Base-by-base conservation (phyloP, 176 grass and related monocot genomes). In the Juncus inflexus region DNA sequence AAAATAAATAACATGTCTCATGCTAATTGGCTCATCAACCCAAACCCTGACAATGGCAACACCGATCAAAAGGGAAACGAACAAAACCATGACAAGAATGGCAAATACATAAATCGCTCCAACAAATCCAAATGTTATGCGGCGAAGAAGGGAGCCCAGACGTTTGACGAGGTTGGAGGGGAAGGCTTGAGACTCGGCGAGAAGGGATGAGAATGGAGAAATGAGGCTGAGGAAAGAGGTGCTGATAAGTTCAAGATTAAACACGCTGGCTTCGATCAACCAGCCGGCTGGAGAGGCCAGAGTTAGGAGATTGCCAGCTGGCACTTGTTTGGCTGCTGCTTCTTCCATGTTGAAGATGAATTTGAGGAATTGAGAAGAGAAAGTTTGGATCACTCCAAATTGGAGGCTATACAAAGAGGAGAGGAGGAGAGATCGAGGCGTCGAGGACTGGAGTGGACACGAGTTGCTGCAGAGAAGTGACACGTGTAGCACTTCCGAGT, bases 11-110 rank as follows among this genome's bases (percentile, higher is more conserved):
- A 52, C 49, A 61, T 55, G 40, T 39, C 58, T 56, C 54, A 74
- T 52, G 38, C 10, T 38, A 35, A 83, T 62, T 7, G 75, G 80
- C 55, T 83, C 74, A 57, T 78, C 80, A 9, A 63, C 68, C 67
- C 61, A 83, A 63, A 83, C 19, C 45, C 69, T 64, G 13, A 78
- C 75, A 58, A 78, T 28, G 3, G 47, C n/a, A 40, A 83, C 62
- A 12, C 75, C 75, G 39, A 78, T 58, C 11, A 83, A 15, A 8
- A 83, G 15, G 4, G 80, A 64, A 19, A 74, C 53, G 3, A 78
- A 1, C 62, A 68, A 38, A 9, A 78, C 6, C 2, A 38, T 55
- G 4, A 83, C 28, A 2, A 83, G 74, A 55, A 83, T 60, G 14
- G 45, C 49, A 4, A 61, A 3, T 4, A 68, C 75, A 58, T 57